Base-by-base conservation (phyloP, 345 rosid species). In the Arabis alpina region DNA sequence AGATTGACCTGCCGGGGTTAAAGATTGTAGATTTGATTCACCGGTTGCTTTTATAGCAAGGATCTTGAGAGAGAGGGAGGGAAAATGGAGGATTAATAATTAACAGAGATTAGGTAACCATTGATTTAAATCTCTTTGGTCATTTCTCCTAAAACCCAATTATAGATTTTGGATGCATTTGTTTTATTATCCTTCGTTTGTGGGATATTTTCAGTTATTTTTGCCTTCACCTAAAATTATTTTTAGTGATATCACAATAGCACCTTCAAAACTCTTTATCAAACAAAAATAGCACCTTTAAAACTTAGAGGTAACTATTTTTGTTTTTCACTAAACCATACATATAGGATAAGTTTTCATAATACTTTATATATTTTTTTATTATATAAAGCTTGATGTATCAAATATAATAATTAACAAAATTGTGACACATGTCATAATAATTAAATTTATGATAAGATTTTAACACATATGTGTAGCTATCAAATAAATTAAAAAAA, bases 121-220 rank as follows among this genome's bases (percentile, higher is more conserved):
- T 40, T 68, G 39, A 68, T 51, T 64, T 56, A 3, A 39, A 19
- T 58, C 5, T 41, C 12, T 67, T 32, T 60, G 60, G 50, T 68
- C 64, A 53, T 52, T 50, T 54, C 16, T 61, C 25, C 14, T 24
- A 10, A 59, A 67, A 6, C 42, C 69, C 48, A 54, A 55, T 68
- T 44, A 39, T 75, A 69, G 70, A 11, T 15, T 53, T 14, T 52
- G 12, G 5, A 68, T 75, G 28, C 8, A 64, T 57, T 41, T 74
- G 63, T 74, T 43, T n/a, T n/a, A n/a, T 13, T 16, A 24, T 54
- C 74, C 78, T 61, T 67, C 50, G 61, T 37, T 75, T 68, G 45
- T 37, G 74, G 70, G 23, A 47, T 47, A 32, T 32, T 37, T 39
- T 54, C 2, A 50, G 34, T 60, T 54, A 34, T 24, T 66, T 52